Conservation (phyloP, 2,329 filamentous ascomycete genomes). For the Colletotrichum sidae region DNA sequence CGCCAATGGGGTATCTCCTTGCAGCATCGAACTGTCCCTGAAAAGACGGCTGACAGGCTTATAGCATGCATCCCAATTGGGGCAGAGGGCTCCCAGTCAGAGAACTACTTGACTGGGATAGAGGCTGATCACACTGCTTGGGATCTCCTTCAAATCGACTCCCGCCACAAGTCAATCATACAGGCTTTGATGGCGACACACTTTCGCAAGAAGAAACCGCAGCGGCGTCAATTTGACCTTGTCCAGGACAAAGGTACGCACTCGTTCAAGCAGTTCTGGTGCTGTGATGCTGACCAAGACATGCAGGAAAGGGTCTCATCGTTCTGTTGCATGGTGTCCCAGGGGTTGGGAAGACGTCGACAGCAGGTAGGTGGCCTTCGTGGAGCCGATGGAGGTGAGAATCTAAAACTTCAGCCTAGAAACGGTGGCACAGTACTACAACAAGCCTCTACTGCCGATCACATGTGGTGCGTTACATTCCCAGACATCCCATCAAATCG, state of each 20-base stretch:
- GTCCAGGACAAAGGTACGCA: slow-evolving; percentile 56
- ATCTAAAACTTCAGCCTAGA: not conserved
- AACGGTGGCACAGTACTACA: slow-evolving; percentile 26
- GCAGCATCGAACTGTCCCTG: not conserved
- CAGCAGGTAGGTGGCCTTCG: slow-evolving; percentile 43
- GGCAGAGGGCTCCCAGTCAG: not conserved
- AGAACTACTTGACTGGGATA: not conserved
- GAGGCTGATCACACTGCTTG: not conserved
- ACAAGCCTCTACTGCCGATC: slow-evolving; percentile 51
- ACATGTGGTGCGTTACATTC: slow-evolving; percentile 60
- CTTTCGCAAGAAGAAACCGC: slow-evolving; percentile 53
- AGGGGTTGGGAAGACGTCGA: slow-evolving; percentile 62
- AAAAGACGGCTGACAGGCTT: not conserved
- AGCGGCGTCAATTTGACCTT: slow-evolving; percentile 51
- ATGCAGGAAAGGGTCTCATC: slow-evolving; percentile 49
- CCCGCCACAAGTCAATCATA: slow-evolving; percentile 11
- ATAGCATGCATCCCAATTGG: not conserved
- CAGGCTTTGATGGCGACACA: slow-evolving; percentile 42
- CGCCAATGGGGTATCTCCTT: slow-evolving; percentile 7
- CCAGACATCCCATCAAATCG: slow-evolving; percentile 50
- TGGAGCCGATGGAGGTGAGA: not conserved
- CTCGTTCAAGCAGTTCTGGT: not conserved
- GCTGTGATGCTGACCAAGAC: not conserved
- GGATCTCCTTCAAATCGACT: not conserved
- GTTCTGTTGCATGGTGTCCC: slow-evolving; percentile 60